Evolutionary conservation across 1,284 basidiomycete species (phyloP), one percentile per base, ranked within the genome.

Genomic region (Ganoderma lucidum): DNA sequence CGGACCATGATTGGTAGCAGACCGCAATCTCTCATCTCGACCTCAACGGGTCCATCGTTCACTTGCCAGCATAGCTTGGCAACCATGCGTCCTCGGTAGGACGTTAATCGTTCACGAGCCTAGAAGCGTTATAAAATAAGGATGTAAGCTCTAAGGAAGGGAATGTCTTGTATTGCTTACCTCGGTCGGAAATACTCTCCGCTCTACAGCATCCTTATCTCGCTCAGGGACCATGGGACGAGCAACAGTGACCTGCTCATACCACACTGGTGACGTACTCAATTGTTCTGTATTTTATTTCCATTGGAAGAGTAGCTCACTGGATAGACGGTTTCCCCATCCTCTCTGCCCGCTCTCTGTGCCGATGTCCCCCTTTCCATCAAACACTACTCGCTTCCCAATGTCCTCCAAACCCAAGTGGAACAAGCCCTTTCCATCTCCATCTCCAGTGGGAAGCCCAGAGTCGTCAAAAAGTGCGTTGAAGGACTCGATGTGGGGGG

Each of bases 1-100:
- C 96, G 90, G 81, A 98, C 93, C 96, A 99, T 99, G 82, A 99
- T 92, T 6, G 98, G 98, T 19, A 98, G 86, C 60, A 95, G 86
- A 70, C 98, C 98, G 79, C 98, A 96, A 72, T 99, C 96, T 75
- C 93, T 91, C 64, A 89, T 89, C 71, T 94, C 88, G 73, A 91
- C 91, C 74, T 93, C 89, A 66, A 88, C 88, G 30, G 92, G 88
- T n/a, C 88, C 87, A 39, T 85, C 84, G 74, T 94, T 92, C 35
- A 98, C 89, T 66, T 90, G 92, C 95, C 96, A 99, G 73, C 91
- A 92, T 66, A 99, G 80, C 77, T 95, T 95, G 51, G 93, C 91
- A n/a, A 91, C 93, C 90, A 99, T 94, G 64, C 93, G 90, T 6
- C 95, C 96, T 55, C 94, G 91, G 81, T 99, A 99, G 3, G 96